Percentiles rank a stretch among this genome's conserved stretches.
These are phyloP conservation scores for Trichoderma simmonsii DNA, from an alignment of 2,329 filamentous ascomycete genomes.

Conservation along the genomic window DNA sequence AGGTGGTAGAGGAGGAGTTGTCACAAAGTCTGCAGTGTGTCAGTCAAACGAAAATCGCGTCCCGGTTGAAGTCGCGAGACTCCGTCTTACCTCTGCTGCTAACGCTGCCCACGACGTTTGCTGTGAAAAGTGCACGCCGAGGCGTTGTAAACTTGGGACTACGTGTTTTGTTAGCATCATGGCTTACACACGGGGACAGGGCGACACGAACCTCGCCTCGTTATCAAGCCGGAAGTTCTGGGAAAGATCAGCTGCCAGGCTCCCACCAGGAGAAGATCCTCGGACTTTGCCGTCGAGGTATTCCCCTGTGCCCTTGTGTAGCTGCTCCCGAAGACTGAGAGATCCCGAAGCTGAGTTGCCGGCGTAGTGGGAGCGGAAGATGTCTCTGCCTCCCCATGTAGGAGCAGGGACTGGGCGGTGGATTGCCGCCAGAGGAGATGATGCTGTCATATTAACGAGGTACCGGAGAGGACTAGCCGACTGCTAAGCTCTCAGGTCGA, in stretches of 20 bases:
- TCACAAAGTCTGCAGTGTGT: conserved; percentile 60
- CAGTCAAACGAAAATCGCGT: conserved; percentile 21
- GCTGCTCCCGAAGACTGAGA: conserved; percentile 77
- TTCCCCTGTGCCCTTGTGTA: conserved; percentile 60
- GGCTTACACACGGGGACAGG: background rate
- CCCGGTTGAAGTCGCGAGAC: background rate
- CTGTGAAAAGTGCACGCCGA: conserved; percentile 40
- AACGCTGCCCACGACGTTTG: conserved; percentile 37
- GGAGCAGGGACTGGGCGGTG: conserved; percentile 64
- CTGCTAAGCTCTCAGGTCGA: background rate
- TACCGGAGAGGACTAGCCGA: background rate
- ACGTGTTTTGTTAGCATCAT: background rate
- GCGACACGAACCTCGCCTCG: conserved; percentile 65
- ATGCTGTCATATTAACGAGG: conserved; percentile 71
- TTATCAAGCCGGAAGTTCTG: conserved; percentile 95
- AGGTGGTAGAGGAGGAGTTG: conserved; percentile 76
- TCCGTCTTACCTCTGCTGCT: conserved; percentile 33
- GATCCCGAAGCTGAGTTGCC: conserved; percentile 53
- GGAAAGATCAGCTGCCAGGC: conserved; percentile 87
- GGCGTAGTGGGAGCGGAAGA: conserved; percentile 52
- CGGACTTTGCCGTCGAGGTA: conserved; percentile 80
- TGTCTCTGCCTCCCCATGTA: conserved; percentile 56
- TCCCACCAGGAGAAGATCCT: conserved; percentile 87
- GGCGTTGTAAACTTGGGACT: conserved; percentile 43
- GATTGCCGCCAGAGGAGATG: conserved; percentile 91